Percentiles rank a stretch among this genome's conserved stretches.
These are phyloP conservation scores for Phlegmacium glaucopus DNA, from an alignment of 768 basidiomycete species.

Conservation along the genomic window DNA sequence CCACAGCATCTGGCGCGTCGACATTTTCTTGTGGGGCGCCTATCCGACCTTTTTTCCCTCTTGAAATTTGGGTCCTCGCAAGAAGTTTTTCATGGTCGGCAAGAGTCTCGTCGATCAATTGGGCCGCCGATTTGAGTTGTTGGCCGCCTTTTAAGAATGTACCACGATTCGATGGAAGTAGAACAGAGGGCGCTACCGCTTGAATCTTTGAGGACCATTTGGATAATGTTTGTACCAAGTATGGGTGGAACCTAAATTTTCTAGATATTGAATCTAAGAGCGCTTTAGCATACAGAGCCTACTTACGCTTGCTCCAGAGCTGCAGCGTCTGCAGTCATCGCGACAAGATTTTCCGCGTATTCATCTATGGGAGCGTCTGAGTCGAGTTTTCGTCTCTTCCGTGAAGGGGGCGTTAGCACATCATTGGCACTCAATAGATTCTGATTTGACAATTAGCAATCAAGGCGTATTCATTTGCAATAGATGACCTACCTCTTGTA, in stretches of 20 bases:
- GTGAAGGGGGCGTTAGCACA: constrained; percentile 42
- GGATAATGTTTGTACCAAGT: constrained; percentile 70
- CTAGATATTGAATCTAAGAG: constrained; percentile 2
- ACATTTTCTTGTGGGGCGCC: constrained; percentile 31
- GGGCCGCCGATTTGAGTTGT: constrained; percentile 59
- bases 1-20: constrained; percentile 30
- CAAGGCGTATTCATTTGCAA: neutral
- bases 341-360: constrained; percentile 35
- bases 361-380: constrained; percentile 25
- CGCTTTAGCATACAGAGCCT: neutral
- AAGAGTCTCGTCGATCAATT: constrained; percentile 76
- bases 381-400: constrained; percentile 52
- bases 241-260: constrained; percentile 57
- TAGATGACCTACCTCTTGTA: constrained; percentile 57
- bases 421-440: constrained; percentile 46
- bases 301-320: constrained; percentile 54
- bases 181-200: constrained; percentile 79
- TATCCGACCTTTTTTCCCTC: constrained; percentile 46
- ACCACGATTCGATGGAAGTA: constrained; percentile 67
- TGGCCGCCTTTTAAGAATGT: constrained; percentile 60
- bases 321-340: constrained; percentile 38
- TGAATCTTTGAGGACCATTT: constrained; percentile 98
- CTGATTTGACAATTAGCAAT: constrained; percentile 25
- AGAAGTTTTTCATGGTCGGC: constrained; percentile 55
- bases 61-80: constrained; percentile 55